These are phyloP conservation scores for Pythium guiyangense DNA, from an alignment of 352 stramenopile species.

Conservation along the genomic window DNA sequence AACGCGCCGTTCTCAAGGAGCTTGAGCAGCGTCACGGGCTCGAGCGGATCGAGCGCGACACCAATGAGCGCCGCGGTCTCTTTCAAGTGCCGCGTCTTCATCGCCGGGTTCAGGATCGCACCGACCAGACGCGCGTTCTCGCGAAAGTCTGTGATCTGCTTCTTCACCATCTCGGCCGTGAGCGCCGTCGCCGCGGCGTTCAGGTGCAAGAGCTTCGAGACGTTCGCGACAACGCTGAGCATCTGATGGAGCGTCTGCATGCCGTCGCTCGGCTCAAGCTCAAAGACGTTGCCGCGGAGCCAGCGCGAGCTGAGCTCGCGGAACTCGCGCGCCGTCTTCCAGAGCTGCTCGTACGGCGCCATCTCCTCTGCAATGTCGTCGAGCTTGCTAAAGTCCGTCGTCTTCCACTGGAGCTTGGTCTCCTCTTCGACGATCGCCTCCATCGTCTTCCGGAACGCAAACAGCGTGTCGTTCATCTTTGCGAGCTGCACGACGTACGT, in stretches of 20 bases:
- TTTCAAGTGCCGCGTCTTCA: conserved; percentile 63
- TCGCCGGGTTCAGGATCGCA: conserved; percentile 58
- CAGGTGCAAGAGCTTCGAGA: conserved; percentile 50
- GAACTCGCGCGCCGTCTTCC: conserved; percentile 67
- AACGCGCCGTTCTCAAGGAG: conserved; percentile 65
- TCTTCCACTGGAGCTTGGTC: conserved; percentile 59
- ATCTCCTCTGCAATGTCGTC: conserved; percentile 74
- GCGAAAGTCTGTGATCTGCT: conserved; percentile 75
- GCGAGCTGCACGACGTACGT: conserved; percentile 72
- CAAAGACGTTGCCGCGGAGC: conserved; percentile 63
- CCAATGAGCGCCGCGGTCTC: conserved; percentile 44
- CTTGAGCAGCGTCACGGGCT: conserved; percentile 64
- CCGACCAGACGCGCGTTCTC: conserved; percentile 60
- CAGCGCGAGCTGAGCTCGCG: conserved; percentile 63
- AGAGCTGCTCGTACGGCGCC: conserved; percentile 73
- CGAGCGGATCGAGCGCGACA: conserved; percentile 35
- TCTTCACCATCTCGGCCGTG: conserved; percentile 68
- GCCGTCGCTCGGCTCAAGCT: conserved; percentile 53
- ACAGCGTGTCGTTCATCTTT: conserved; percentile 68
- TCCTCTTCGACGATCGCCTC: conserved; percentile 59
- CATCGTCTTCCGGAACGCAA: conserved; percentile 49
- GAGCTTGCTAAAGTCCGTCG: conserved; percentile 64
- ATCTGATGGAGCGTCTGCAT: conserved; percentile 47
- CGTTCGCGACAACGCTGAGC: conserved; percentile 39
- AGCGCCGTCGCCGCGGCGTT: conserved; percentile 54